Percentiles rank a stretch among this genome's conserved stretches.
phyloP scores from a whole-genome alignment of 169 alveolate species.

The Plasmodium relictum region DNA sequence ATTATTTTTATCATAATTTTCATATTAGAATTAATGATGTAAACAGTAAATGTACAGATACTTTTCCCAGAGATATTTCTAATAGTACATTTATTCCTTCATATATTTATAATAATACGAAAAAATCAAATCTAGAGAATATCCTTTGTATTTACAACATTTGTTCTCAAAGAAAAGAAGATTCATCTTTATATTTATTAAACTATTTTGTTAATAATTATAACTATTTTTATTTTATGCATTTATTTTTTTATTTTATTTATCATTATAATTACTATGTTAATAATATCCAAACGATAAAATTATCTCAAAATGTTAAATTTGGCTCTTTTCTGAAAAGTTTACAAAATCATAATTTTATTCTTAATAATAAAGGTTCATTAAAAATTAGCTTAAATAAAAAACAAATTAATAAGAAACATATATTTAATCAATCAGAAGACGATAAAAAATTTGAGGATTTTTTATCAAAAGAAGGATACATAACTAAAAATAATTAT shows the following conservation, averaged over 20 bases:
- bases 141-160: slow-evolving; percentile 29
- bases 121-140: not conserved
- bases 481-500: too few species aligned
- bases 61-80: not conserved
- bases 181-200: slow-evolving; percentile 20
- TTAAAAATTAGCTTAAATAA: too few species aligned
- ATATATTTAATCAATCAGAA: too few species aligned
- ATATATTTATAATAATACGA: slow-evolving; percentile 6
- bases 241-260: slow-evolving; percentile 20
- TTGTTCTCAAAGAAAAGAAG: slow-evolving; percentile 21
- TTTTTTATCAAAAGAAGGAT: too few species aligned
- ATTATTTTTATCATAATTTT: slow-evolving; percentile 22
- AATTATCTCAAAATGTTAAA: too few species aligned
- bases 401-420: too few species aligned
- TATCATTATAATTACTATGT: slow-evolving; percentile 37
- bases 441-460: too few species aligned
- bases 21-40: not conserved
- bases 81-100: slow-evolving; percentile 8
- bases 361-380: too few species aligned
- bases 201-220: slow-evolving; percentile 21
- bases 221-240: slow-evolving; percentile 30
- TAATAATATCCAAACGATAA: too few species aligned
- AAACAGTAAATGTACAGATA: not conserved
- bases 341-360: too few species aligned
- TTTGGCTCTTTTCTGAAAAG: too few species aligned